These are phyloP conservation scores for Melaleuca quinquenervia DNA, from an alignment of 345 rosid genomes.

Conservation along the genomic window DNA sequence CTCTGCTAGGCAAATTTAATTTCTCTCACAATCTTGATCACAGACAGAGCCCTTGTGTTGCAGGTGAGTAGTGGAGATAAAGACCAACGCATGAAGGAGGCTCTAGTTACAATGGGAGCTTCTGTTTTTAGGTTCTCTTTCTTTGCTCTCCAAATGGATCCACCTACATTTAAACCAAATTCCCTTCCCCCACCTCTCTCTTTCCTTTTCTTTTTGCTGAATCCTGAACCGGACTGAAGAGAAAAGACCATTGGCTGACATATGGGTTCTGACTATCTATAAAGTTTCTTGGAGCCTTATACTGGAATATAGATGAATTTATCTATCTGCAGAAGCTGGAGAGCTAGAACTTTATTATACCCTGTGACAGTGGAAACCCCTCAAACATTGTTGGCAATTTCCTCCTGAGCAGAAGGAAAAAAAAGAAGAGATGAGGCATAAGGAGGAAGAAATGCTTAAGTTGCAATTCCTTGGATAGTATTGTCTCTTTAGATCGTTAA, in stretches of 20 bases:
- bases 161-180: not conserved
- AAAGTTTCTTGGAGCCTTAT: not conserved
- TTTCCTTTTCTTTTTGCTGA: not conserved
- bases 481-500: not conserved
- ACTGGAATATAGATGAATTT: not conserved
- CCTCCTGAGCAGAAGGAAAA: not conserved
- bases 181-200: not conserved
- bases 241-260: not conserved
- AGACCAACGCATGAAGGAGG: constrained; percentile 77
- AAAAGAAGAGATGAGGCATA: not conserved
- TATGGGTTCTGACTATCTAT: not conserved
- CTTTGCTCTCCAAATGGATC: not conserved
- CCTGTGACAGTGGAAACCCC: not conserved
- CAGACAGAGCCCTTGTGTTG: not conserved
- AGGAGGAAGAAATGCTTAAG: not conserved
- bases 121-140: constrained; percentile 80
- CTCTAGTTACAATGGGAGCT: constrained; percentile 90
- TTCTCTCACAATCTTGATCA: not conserved
- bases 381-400: not conserved
- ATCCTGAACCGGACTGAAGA: not conserved
- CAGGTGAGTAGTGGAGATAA: constrained; percentile 73
- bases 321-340: not conserved
- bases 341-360: not conserved
- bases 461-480: not conserved
- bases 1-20: not conserved